Evolutionary conservation across 768 basidiomycete species (phyloP), one percentile per base, ranked within the genome.

Genomic region (Chalciporus chontae): DNA sequence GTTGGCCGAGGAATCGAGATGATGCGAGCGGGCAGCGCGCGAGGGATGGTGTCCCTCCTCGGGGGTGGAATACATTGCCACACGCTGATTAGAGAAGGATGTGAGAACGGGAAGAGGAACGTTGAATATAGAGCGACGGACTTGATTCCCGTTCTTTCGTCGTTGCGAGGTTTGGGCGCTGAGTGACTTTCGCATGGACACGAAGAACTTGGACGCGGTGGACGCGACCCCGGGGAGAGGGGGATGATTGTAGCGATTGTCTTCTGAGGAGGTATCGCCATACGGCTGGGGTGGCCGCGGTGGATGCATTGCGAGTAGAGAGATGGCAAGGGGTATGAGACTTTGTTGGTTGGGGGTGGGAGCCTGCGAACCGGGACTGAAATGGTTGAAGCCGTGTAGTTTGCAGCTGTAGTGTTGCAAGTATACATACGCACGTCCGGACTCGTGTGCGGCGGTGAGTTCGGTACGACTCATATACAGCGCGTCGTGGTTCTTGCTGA

Each of bases 1-100:
- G 18, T 71, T 62, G 21, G 70, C 50, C 23, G 73, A 54, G 24
- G 75, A 65, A 53, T 75, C 72, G 42, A 62, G 63, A 52, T 69
- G 60, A 51, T 69, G 76, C 44, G 73, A 61, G 50, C 60, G 68
- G 39, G 72, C 51, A 45, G 69, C 65, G 54, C 66, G 72, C 50
- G 74, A 64, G 24, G 59, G 56, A 4, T 59, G 40, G 51, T 58
- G 58, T 49, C 69, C 65, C 55, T 76, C 75, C 40, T 71, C 74
- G 36, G 70, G 68, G 43, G 73, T 72, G 15, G 74, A 74, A 53
- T 71, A 69, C 68, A 76, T 73, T 51, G 67, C 70, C 19, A 50
- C 61, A 52, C 52, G 64, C 66, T 69, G 54, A 23, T 41, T 21
- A 36, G 43, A 24, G 36, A 27, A 45, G 46, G 38, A 18, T 6